Evolutionary conservation across 2,329 filamentous ascomycete genomes (phyloP).

Genomic region (Amauroascus niger): DNA sequence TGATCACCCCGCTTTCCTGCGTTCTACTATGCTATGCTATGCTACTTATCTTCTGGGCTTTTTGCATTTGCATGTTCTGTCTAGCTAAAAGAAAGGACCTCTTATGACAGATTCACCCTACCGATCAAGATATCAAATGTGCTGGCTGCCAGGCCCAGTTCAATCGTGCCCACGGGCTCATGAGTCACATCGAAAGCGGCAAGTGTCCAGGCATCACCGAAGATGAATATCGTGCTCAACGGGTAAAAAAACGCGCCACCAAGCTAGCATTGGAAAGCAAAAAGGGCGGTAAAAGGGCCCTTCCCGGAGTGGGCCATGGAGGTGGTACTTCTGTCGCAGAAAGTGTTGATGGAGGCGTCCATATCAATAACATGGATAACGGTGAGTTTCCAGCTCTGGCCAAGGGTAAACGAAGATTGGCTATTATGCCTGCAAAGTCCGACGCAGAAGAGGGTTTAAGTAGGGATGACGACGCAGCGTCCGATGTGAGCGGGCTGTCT

Average conservation of each 20-base stretch:
- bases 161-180: slow-evolving; percentile 39
- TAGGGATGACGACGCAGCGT: background rate
- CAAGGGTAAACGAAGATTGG: background rate
- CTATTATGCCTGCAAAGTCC: background rate
- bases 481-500: background rate
- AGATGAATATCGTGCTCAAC: slow-evolving; percentile 39
- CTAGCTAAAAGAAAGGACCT: too few species aligned
- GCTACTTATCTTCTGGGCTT: background rate
- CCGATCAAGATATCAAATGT: slow-evolving; percentile 44
- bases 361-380: slow-evolving; percentile 15
- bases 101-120: slow-evolving; percentile 37
- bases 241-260: slow-evolving; percentile 44
- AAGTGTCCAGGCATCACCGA: slow-evolving; percentile 39
- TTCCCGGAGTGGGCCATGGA: background rate
- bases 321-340: slow-evolving; percentile 13
- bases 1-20: background rate
- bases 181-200: slow-evolving; percentile 47
- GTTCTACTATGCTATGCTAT: background rate
- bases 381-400: slow-evolving; percentile 9
- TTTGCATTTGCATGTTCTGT: background rate
- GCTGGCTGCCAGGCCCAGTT: slow-evolving; percentile 40
- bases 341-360: slow-evolving; percentile 22
- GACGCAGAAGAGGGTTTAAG: background rate
- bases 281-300: background rate
- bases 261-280: slow-evolving; percentile 25